Percentiles rank a stretch among this genome's conserved stretches.
phyloP scores from a whole-genome alignment of 78 protist genomes.

The Guillardia theta region DNA sequence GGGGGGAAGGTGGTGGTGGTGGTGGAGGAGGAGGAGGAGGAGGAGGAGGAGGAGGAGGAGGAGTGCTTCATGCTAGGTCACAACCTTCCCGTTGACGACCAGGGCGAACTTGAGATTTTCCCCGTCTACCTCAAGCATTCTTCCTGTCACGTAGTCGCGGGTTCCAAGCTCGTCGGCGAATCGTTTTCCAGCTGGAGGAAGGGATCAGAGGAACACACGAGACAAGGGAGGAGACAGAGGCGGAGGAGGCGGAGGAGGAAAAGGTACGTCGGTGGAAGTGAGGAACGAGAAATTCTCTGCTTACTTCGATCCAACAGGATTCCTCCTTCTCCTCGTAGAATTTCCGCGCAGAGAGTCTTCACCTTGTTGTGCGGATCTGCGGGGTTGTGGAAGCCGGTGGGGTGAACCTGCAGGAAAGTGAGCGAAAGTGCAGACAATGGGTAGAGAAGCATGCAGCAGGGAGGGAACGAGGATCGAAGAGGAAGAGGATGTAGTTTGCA shows the following conservation, averaged over 20 bases:
- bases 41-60: too few relatives aligned
- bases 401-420: not conserved
- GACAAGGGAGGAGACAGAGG: too few relatives aligned
- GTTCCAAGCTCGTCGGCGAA: not conserved
- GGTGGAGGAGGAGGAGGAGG: too few relatives aligned
- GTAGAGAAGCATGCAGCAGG: not conserved
- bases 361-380: not conserved
- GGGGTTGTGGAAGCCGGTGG: not conserved
- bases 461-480: not conserved
- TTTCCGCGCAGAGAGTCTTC: constrained; percentile 16
- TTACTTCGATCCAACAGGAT: not conserved
- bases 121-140: not conserved
- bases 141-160: constrained; percentile 17
- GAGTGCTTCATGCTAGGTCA: too few relatives aligned
- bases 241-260: too few relatives aligned
- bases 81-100: not conserved
- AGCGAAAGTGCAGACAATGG: not conserved
- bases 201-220: too few relatives aligned
- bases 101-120: not conserved
- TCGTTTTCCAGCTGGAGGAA: too few relatives aligned
- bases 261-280: too few relatives aligned
- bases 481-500: not conserved
- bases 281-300: too few relatives aligned
- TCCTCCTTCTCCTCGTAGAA: not conserved
- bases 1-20: too few relatives aligned